phyloP scores from a whole-genome alignment of 1,284 basidiomycete genomes.

The Rugosomyces carneus region DNA sequence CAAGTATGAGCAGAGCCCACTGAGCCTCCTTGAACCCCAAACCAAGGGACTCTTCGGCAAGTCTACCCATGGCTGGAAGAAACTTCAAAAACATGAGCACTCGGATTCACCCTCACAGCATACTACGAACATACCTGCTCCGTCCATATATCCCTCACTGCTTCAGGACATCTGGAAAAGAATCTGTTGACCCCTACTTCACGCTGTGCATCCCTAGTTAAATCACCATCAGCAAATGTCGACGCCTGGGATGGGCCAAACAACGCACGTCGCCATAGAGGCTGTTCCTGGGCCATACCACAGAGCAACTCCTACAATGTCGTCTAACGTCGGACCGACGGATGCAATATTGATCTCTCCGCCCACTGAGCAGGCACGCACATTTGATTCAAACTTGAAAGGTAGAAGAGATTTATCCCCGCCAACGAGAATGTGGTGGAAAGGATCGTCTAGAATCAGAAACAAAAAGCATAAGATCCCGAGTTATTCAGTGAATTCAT shows the following conservation, averaged over 20 bases:
- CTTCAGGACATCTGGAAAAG: constrained; percentile 16
- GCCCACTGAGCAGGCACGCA: constrained; percentile 19
- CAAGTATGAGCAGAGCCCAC: constrained; percentile 24
- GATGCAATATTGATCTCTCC: constrained; percentile 23
- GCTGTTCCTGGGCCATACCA: constrained; percentile 25
- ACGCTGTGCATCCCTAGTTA: constrained; percentile 20
- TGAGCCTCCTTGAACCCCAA: constrained; percentile 16
- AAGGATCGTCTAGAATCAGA: constrained; percentile 19
- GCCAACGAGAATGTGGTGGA: constrained; percentile 18
- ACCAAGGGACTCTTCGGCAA: constrained; percentile 17
- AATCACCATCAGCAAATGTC: not conserved
- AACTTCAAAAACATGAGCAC: constrained; percentile 14
- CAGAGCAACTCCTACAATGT: constrained; percentile 23
- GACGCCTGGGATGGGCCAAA: not conserved
- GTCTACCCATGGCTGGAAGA: constrained; percentile 15
- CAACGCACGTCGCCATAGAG: constrained; percentile 18
- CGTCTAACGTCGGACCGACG: constrained; percentile 17
- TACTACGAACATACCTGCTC: constrained; percentile 18
- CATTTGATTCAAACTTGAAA: constrained; percentile 15
- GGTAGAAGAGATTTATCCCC: constrained; percentile 19
- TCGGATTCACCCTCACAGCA: not conserved
- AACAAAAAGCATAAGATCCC: not conserved
- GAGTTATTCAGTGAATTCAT: not conserved
- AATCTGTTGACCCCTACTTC: constrained; percentile 20
- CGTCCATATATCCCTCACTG: constrained; percentile 22